Conservation (phyloP, 2,329 filamentous ascomycete species). For the Alternaria panax region DNA sequence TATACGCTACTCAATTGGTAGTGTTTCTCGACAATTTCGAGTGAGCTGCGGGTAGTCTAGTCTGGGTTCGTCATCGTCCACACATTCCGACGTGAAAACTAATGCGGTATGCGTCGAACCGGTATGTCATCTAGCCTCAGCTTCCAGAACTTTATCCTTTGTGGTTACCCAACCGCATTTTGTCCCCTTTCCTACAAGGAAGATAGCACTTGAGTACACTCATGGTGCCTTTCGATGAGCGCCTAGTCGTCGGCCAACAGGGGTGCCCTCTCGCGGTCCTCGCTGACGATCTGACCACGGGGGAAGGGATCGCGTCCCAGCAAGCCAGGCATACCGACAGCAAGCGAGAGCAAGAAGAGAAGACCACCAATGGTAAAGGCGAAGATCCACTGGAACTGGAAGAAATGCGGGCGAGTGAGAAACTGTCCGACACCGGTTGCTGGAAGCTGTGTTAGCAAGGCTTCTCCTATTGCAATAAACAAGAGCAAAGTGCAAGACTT, state of each 20-base stretch:
- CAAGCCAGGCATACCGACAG: conserved; percentile 69
- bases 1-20: neutral
- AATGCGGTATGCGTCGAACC: neutral
- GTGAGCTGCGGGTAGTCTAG: neutral
- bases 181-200: neutral
- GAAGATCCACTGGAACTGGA: conserved; percentile 92
- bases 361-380: conserved; percentile 82
- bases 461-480: accelerated
- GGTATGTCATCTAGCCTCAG: neutral
- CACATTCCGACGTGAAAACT: neutral
- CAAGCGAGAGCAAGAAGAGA: conserved; percentile 73
- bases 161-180: neutral
- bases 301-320: conserved; percentile 66
- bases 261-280: conserved; percentile 63
- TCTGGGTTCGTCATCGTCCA: neutral
- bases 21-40: neutral
- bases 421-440: conserved; percentile 80
- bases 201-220: neutral
- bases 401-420: conserved; percentile 70
- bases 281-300: conserved; percentile 52
- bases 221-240: neutral
- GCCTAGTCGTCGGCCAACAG: conserved; percentile 53
- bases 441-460: conserved; percentile 31
- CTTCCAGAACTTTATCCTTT: neutral
- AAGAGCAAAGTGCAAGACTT: conserved; percentile 34